These are phyloP conservation scores for Postia placenta DNA, from an alignment of 768 basidiomycete genomes.

Conservation along the genomic window DNA sequence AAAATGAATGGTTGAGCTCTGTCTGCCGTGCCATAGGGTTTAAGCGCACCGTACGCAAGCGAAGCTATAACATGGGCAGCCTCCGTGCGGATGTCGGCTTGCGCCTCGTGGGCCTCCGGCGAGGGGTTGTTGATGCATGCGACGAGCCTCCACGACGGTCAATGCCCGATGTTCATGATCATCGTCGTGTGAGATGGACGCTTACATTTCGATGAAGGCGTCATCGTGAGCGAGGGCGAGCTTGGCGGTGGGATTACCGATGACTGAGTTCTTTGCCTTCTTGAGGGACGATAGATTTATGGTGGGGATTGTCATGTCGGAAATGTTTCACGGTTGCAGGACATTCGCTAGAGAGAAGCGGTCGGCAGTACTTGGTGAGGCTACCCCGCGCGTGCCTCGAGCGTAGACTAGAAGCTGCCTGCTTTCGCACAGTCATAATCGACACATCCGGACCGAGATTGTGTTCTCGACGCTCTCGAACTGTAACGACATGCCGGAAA, in stretches of 20 bases:
- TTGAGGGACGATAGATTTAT: conserved; percentile 43
- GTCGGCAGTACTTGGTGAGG: too few species aligned
- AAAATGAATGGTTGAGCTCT: neutral
- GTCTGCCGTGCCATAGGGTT: too few species aligned
- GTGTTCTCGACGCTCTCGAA: neutral
- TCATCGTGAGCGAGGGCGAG: conserved; percentile 49
- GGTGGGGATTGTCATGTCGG: conserved; percentile 22
- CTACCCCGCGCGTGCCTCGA: too few species aligned
- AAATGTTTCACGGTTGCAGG: too few species aligned
- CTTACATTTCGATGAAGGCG: conserved; percentile 49
- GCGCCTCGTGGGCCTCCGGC: conserved; percentile 28
- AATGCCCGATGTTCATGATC: neutral
- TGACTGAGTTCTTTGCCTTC: conserved; percentile 67
- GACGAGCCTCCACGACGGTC: conserved; percentile 42
- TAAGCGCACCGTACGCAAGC: conserved; percentile 63
- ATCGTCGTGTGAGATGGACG: neutral
- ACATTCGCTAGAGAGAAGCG: neutral
- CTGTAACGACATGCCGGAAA: neutral
- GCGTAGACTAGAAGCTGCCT: too few species aligned
- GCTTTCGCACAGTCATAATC: too few species aligned
- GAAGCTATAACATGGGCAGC: conserved; percentile 74
- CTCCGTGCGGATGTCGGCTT: conserved; percentile 57
- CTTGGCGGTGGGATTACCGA: conserved; percentile 77
- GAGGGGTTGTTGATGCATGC: conserved; percentile 46
- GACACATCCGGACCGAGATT: neutral